Evolutionary conservation across 495 filamentous ascomycete genomes (phyloP), one percentile per base, ranked within the genome.

Genomic region (Penicillium arizonense): DNA sequence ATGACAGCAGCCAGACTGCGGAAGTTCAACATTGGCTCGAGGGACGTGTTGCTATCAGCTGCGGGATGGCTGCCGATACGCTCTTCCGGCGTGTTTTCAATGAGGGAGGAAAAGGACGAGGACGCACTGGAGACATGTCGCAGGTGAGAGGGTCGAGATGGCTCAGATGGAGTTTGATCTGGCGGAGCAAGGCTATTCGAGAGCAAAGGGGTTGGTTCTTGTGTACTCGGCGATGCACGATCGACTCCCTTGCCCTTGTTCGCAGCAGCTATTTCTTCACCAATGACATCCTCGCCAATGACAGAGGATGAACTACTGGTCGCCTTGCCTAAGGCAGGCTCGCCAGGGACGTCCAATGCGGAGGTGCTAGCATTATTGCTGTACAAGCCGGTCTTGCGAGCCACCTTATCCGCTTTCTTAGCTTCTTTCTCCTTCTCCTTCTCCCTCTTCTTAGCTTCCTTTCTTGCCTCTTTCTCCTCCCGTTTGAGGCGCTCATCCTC

Each of bases 21-120:
- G 60, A 97, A 96, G 67, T 95, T 96, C 73, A 96, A 92, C 83
- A 96, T 83, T 2, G 89, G 83, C 59, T 96, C 92, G 0, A 75
- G 68, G 41, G 82, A 79, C 2, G 79, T 71, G 54, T 76, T 81
- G 21, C 75, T 80, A 7, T 78, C 80, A 46, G 75, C 71, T 20
- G 70, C n/a, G 16, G 56, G 44, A 58, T 53, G 69, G 37, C 56
- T 56, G 61, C 73, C 32, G 66, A 67, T 44, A 62, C 70, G 62
- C 67, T 82, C 58, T 2, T 80, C 86, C 2, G 79, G 73, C 13
- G 75, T 71, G 13, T 82, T 87, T 44, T 91, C 89, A 18, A 82
- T 73, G 9, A 87, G 71, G 0, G 88, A 91, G 2, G 90, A 95
- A 12, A 85, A 80, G 4, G 88, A 81, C 1, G 90, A 94, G 3